Conservation (phyloP, 768 basidiomycete species). For the Collybiopsis luxurians region DNA sequence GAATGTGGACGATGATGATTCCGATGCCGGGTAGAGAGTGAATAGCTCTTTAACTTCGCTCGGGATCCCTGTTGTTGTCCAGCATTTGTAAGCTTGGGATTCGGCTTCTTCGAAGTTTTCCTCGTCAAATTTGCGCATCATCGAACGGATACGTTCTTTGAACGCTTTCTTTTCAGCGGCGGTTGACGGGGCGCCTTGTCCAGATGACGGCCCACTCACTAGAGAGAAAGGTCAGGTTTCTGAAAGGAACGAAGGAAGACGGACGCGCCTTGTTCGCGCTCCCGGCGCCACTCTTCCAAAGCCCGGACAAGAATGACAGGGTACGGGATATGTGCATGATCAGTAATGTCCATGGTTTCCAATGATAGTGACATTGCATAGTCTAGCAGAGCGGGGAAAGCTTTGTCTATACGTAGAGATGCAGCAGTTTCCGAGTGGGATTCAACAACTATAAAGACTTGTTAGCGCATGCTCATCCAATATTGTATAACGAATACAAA, state of each 20-base stretch:
- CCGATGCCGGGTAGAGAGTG: constrained; percentile 49
- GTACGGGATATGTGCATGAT: constrained; percentile 89
- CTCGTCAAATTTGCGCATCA: constrained; percentile 79
- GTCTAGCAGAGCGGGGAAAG: constrained; percentile 79
- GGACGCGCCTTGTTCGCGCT: constrained; percentile 39
- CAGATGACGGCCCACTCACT: background rate
- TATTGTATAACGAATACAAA: constrained; percentile 33
- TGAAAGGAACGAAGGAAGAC: background rate
- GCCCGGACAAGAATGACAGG: constrained; percentile 84
- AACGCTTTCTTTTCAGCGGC: constrained; percentile 73
- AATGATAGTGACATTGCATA: constrained; percentile 74
- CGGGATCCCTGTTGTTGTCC: constrained; percentile 62
- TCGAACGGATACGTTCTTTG: constrained; percentile 59
- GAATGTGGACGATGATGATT: constrained; percentile 6
- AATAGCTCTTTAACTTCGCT: constrained; percentile 65
- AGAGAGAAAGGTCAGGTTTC: background rate
- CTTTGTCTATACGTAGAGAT: constrained; percentile 82
- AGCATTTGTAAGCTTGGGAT: constrained; percentile 81
- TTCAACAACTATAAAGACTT: constrained; percentile 65
- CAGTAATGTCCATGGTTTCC: constrained; percentile 78
- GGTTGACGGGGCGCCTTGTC: constrained; percentile 43
- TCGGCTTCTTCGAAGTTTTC: constrained; percentile 98
- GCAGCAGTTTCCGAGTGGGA: constrained; percentile 76
- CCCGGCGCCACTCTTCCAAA: constrained; percentile 65
- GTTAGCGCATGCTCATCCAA: background rate